Conservation (phyloP, 768 basidiomycete species). For the Pleurotus cornucopiae region DNA sequence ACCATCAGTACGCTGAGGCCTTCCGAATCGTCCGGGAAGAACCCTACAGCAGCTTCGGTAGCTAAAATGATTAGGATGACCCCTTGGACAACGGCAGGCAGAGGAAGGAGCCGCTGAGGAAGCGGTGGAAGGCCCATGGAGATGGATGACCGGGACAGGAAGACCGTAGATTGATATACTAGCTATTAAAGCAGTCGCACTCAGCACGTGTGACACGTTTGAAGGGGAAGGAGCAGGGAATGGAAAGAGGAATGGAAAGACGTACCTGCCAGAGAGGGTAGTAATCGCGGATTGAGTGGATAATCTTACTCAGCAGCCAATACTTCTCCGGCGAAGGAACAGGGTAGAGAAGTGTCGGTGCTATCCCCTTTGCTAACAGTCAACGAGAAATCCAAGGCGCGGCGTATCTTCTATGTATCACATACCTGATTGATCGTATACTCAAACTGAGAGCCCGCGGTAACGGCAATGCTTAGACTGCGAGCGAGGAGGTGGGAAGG, state of each 20-base stretch:
- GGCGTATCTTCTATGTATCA: not conserved
- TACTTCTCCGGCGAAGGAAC: slow-evolving; percentile 61
- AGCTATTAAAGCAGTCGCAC: slow-evolving; percentile 37
- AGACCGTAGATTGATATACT: slow-evolving; percentile 87
- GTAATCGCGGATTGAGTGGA: slow-evolving; percentile 84
- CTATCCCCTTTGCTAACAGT: slow-evolving; percentile 56
- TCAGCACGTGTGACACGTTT: not conserved
- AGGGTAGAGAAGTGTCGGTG: slow-evolving; percentile 87
- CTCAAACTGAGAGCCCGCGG: slow-evolving; percentile 55
- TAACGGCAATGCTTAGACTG: no score
- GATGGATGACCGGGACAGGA: slow-evolving; percentile 88
- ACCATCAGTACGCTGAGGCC: slow-evolving; percentile 55
- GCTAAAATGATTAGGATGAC: slow-evolving; percentile 57
- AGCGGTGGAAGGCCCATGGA: slow-evolving; percentile 81
- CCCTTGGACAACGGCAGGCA: slow-evolving; percentile 76
- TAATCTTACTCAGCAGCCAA: slow-evolving; percentile 67
- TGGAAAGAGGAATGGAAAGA: slow-evolving; percentile 12
- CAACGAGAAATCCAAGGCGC: not conserved
- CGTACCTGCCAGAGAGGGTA: slow-evolving; percentile 92
- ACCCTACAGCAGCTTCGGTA: slow-evolving; percentile 64
- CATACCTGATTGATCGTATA: slow-evolving; percentile 86
- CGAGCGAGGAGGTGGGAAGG: not conserved
- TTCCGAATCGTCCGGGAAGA: slow-evolving; percentile 46
- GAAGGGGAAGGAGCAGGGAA: not conserved
- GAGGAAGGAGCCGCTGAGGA: slow-evolving; percentile 58